Percentiles rank a stretch among this genome's conserved stretches.
phyloP scores from a whole-genome alignment of 192 early-diverging fungal genomes.

The Gigaspora rosea region DNA sequence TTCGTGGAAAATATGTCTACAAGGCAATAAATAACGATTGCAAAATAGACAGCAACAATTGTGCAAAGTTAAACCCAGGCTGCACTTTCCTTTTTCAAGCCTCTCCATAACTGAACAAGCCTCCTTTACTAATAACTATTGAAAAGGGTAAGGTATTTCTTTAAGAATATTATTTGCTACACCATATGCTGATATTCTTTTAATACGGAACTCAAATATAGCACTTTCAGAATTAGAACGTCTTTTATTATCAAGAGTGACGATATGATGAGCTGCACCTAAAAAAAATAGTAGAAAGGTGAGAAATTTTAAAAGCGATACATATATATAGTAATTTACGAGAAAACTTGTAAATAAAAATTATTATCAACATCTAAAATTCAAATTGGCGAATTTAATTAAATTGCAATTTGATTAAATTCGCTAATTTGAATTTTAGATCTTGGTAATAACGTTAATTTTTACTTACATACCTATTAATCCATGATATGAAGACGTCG shows the following conservation, averaged over 20 bases:
- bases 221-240: not conserved
- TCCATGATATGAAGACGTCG: not conserved
- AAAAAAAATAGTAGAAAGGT: not conserved
- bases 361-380: no score
- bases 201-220: not conserved
- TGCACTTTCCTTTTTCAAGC: not conserved
- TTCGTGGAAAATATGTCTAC: no score
- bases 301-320: not conserved
- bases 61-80: not conserved
- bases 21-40: no score
- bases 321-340: no score
- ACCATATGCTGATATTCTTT: conserved; percentile 9
- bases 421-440: not conserved
- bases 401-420: not conserved
- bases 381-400: no score
- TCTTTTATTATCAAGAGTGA: not conserved
- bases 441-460: no score
- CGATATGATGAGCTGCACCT: not conserved
- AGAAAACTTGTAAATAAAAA: no score
- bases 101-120: conserved; percentile 1
- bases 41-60: no score
- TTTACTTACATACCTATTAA: conserved; percentile 1
- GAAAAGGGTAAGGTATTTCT: not conserved
- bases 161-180: not conserved
- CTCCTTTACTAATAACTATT: no score